These are phyloP conservation scores for Pyrenula aspistea DNA, from an alignment of 495 filamentous ascomycete genomes.

Conservation along the genomic window DNA sequence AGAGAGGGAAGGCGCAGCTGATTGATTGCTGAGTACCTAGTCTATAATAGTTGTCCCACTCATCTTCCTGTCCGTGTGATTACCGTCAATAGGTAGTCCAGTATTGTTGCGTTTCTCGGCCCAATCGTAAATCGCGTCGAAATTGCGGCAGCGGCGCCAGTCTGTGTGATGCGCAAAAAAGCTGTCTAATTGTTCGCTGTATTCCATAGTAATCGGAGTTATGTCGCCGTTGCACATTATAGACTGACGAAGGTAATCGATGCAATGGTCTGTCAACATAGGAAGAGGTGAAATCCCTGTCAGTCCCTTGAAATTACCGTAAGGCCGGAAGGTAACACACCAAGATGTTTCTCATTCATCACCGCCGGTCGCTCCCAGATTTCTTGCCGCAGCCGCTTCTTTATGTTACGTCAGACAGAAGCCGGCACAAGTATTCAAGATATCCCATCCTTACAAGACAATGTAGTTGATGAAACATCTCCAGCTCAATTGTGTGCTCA, in stretches of 20 bases:
- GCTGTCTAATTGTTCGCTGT: background rate
- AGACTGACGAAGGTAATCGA: slow-evolving; percentile 20
- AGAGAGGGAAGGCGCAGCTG: background rate
- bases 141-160: background rate
- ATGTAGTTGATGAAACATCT: background rate
- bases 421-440: background rate
- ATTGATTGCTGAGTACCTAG: background rate
- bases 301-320: background rate
- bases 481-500: background rate
- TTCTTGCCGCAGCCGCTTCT: background rate
- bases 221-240: slow-evolving; percentile 18
- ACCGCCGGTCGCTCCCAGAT: background rate
- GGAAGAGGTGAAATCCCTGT: background rate
- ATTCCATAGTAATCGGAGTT: slow-evolving; percentile 9
- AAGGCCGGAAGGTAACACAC: background rate
- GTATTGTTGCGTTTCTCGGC: background rate
- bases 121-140: background rate
- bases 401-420: background rate
- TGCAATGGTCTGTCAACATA: slow-evolving; percentile 15
- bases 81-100: background rate
- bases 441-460: background rate
- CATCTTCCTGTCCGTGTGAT: background rate
- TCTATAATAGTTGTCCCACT: background rate
- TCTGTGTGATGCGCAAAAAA: background rate
- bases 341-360: background rate